Percentiles rank a stretch among this genome's conserved stretches.
These are phyloP conservation scores for Babesia ovata DNA, from an alignment of 169 alveolate genomes.

Conservation along the genomic window DNA sequence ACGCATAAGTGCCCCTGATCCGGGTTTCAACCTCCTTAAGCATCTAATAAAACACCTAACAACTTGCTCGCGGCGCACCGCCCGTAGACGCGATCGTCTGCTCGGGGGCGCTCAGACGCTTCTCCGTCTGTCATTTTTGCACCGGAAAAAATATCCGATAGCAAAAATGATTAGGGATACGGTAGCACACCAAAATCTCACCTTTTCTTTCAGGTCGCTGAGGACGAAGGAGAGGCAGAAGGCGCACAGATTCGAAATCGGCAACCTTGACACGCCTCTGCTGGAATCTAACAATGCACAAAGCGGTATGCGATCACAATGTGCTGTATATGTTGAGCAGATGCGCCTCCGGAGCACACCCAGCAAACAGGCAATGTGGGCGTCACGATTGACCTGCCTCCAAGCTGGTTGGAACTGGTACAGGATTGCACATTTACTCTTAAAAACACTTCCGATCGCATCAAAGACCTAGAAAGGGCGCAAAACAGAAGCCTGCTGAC, in stretches of 20 bases:
- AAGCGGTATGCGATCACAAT: conserved; percentile 5
- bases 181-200: conserved; percentile 53
- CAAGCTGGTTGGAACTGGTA: conserved; percentile 64
- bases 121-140: background rate
- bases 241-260: conserved; percentile 66
- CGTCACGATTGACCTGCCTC: conserved; percentile 50
- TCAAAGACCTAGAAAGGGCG: conserved; percentile 65
- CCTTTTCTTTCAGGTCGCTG: conserved; percentile 41
- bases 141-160: background rate
- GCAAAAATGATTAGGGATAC: conserved; percentile 41
- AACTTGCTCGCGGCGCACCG: background rate
- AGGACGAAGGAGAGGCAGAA: conserved; percentile 64
- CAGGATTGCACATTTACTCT: conserved; percentile 60
- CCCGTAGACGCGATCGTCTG: no score
- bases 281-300: conserved; percentile 28
- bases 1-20: conserved; percentile 6
- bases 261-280: conserved; percentile 51
- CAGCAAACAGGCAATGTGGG: background rate
- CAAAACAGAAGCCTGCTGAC: conserved; percentile 59
- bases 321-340: background rate
- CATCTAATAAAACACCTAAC: conserved; percentile 1
- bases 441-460: conserved; percentile 26
- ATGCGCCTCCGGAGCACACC: conserved; percentile 11
- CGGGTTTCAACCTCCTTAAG: conserved; percentile 1
- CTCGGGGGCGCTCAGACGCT: background rate